Evolutionary conservation across 768 basidiomycete genomes (phyloP).

Genomic region (Candolleomyces aberdarensis): DNA sequence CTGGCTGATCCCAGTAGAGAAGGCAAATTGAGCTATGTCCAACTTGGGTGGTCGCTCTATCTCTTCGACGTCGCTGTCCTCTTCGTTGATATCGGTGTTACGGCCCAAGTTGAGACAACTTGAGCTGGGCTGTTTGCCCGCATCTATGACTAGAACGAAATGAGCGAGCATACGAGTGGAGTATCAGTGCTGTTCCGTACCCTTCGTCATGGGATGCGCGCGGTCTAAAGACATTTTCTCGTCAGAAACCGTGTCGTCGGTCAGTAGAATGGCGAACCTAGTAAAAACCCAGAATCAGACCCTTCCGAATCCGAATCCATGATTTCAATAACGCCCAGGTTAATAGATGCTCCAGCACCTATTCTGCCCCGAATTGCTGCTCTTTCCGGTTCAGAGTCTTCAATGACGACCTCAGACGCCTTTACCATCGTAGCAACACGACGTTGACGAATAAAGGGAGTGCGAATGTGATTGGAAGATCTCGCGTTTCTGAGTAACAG

Average conservation of each 20-base stretch:
- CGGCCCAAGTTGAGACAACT: not conserved
- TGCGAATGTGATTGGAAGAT: no score
- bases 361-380: constrained; percentile 31
- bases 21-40: constrained; percentile 1
- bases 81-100: not conserved
- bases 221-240: no score
- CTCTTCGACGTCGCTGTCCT: not conserved
- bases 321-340: constrained; percentile 18
- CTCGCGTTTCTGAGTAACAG: no score
- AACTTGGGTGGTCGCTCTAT: not conserved
- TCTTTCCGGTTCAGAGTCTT: constrained; percentile 74
- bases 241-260: not conserved
- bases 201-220: no score
- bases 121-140: no score
- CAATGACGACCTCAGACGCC: constrained; percentile 40
- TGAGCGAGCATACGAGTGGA: no score
- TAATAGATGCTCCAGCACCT: not conserved
- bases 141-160: no score
- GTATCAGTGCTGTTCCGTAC: no score
- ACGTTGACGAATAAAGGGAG: not conserved
- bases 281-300: not conserved
- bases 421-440: not conserved
- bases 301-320: constrained; percentile 18
- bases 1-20: not conserved
- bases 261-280: not conserved